Conservation (phyloP, 2,329 filamentous ascomycete genomes). For the Trichocomaceae sp. region DNA sequence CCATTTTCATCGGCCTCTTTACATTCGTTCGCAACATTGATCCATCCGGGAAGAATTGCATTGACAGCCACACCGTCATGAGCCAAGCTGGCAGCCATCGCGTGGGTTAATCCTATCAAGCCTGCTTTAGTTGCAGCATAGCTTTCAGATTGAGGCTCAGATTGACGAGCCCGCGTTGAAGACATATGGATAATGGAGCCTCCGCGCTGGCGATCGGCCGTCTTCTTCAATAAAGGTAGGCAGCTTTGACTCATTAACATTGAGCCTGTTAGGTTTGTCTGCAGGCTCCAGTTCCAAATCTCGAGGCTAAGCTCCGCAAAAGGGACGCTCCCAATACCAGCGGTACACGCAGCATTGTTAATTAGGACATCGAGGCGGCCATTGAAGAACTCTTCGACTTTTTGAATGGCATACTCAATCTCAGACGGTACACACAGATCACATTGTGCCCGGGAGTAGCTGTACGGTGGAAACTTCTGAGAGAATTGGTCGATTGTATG, state of each 20-base stretch:
- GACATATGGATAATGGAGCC: constrained; percentile 12
- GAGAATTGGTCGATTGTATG: constrained; percentile 2
- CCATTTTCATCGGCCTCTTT: constrained; percentile 7
- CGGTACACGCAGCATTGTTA: constrained; percentile 11
- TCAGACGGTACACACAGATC: constrained; percentile 5
- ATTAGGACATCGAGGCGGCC: constrained; percentile 8
- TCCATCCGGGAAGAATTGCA: constrained; percentile 12
- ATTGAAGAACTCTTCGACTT: constrained; percentile 4
- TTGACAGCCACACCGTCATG: constrained; percentile 7
- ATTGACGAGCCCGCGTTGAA: constrained; percentile 12
- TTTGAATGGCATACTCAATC: background rate
- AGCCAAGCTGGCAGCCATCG: constrained; percentile 11
- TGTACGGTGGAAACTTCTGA: background rate
- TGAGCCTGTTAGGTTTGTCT: constrained; percentile 11
- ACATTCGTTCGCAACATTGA: constrained; percentile 11
- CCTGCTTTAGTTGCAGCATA: constrained; percentile 12
- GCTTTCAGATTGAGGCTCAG: constrained; percentile 9
- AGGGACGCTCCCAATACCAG: background rate
- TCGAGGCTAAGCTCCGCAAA: constrained; percentile 9
- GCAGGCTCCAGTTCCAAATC: constrained; percentile 10
- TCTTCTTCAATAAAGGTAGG: constrained; percentile 3
- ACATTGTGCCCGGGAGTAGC: constrained; percentile 2
- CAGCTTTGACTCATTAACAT: constrained; percentile 13
- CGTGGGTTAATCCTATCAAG: constrained; percentile 9
- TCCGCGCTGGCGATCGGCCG: background rate